Conservation (phyloP, 371 early-diverging fungal species). For the Mortierella sp. region DNA sequence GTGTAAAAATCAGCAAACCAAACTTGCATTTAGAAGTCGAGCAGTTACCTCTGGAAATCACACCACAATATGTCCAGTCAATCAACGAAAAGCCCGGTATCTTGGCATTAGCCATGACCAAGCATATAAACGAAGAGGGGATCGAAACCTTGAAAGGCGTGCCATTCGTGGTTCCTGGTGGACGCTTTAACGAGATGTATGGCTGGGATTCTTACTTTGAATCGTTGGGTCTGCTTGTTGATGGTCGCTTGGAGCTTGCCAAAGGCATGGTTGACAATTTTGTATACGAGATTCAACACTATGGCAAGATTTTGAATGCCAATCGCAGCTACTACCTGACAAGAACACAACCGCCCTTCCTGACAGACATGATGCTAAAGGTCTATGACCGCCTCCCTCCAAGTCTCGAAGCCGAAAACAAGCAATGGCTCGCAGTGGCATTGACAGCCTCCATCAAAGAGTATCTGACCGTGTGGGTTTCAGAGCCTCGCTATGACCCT, state of each 20-base stretch:
- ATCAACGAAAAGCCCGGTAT: conserved; percentile 93
- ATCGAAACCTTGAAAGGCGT: conserved; percentile 74
- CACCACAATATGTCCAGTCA: conserved; percentile 91
- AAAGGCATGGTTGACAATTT: conserved; percentile 98
- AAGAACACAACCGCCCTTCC: conserved; percentile 98
- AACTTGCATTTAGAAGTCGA: conserved; percentile 85
- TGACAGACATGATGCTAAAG: conserved; percentile 95
- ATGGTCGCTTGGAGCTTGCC: conserved; percentile 86
- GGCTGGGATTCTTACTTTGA: conserved; percentile 99
- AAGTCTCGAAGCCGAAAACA: conserved; percentile 66
- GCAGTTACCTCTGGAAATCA: conserved; percentile 86
- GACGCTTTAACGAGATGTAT: conserved; percentile 99
- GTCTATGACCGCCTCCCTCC: conserved; percentile 76
- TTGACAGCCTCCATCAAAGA: conserved; percentile 91
- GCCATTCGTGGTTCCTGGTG: conserved; percentile 98
- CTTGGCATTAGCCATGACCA: conserved; percentile 86
- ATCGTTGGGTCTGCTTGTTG: conserved; percentile 88
- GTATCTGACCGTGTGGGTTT: conserved; percentile 93
- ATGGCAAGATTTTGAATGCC: conserved; percentile 98
- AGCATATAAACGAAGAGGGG: conserved; percentile 66
- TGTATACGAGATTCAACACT: conserved; percentile 94
- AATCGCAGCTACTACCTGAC: conserved; percentile 97
- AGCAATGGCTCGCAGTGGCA: conserved; percentile 82
- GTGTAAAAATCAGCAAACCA: conserved; percentile 64
- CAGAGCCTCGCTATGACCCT: conserved; percentile 81